Percentiles rank a stretch among this genome's conserved stretches.
phyloP scores from a whole-genome alignment of 345 rosid genomes.

The Aethionema arabicum region DNA sequence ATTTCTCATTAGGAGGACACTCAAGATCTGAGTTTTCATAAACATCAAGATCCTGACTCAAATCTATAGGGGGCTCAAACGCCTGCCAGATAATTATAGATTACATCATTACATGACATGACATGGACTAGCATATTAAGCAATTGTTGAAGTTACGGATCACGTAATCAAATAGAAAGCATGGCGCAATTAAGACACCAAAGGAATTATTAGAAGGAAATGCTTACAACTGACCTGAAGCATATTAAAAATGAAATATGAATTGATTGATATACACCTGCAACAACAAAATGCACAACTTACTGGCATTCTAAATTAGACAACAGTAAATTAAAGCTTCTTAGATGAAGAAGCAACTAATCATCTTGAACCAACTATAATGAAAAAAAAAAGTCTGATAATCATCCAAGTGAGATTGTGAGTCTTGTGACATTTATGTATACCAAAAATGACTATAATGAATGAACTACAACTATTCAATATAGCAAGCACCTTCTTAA shows the following conservation, averaged over 20 bases:
- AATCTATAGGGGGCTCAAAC: slow-evolving; percentile 95
- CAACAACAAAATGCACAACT: slow-evolving; percentile 34
- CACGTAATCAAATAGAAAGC: slow-evolving; percentile 5
- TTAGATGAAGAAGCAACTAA: slow-evolving; percentile 9
- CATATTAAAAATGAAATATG: slow-evolving; percentile 78
- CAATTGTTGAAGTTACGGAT: neutral
- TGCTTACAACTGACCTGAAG: slow-evolving; percentile 61
- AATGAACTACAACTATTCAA: neutral
- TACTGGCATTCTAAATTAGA: neutral
- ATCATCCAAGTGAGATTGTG: slow-evolving; percentile 10
- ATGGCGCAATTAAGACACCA: slow-evolving; percentile 10
- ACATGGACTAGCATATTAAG: slow-evolving; percentile 17
- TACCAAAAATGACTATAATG: neutral
- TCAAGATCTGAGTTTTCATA: slow-evolving; percentile 48
- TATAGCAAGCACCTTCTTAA: slow-evolving; percentile 53
- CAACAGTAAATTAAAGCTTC: no score
- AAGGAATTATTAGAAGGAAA: slow-evolving; percentile 13
- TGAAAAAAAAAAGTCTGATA: neutral
- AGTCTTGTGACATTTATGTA: slow-evolving; percentile 11
- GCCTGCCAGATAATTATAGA: slow-evolving; percentile 55
- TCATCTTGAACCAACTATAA: slow-evolving; percentile 20
- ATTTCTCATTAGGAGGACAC: slow-evolving; percentile 44
- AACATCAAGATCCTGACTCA: slow-evolving; percentile 69
- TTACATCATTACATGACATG: slow-evolving; percentile 14
- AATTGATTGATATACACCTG: slow-evolving; percentile 85